phyloP scores from a whole-genome alignment of 2,329 filamentous ascomycete species.

The Aspergillus quadrilineatus region DNA sequence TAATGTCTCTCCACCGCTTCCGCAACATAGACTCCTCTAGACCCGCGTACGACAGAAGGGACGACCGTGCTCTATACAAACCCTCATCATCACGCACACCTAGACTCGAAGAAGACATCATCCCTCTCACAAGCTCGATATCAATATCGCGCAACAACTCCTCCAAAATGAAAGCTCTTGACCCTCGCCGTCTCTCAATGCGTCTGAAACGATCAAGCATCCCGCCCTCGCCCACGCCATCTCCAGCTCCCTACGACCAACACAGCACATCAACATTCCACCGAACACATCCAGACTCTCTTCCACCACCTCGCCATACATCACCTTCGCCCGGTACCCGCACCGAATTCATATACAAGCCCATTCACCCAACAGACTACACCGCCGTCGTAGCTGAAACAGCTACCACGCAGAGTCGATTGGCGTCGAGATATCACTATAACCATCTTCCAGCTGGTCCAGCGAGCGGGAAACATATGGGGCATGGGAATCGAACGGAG shows the following conservation, averaged over 20 bases:
- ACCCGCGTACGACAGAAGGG: constrained; percentile 40
- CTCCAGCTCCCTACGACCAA: constrained; percentile 19
- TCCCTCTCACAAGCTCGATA: constrained; percentile 6
- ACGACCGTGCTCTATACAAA: constrained; percentile 42
- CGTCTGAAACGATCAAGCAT: constrained; percentile 18
- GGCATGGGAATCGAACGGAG: neutral
- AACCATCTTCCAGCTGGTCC: constrained; percentile 29
- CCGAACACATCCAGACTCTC: neutral
- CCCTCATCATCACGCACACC: constrained; percentile 24
- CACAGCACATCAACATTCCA: neutral
- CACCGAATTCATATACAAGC: constrained; percentile 34
- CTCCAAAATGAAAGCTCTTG: constrained; percentile 22
- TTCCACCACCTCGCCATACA: neutral
- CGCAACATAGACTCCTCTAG: constrained; percentile 25
- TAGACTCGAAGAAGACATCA: constrained; percentile 14
- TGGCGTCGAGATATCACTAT: constrained; percentile 31
- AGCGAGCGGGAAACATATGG: neutral
- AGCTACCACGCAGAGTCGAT: constrained; percentile 4
- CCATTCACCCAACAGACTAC: constrained; percentile 32
- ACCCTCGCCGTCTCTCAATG: constrained; percentile 30
- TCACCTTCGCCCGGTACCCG: neutral
- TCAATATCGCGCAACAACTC: constrained; percentile 16
- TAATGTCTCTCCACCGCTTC: constrained; percentile 31
- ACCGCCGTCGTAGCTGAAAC: constrained; percentile 29
- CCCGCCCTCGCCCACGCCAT: neutral